Evolutionary conservation across 2,329 filamentous ascomycete species (phyloP), one percentile per base, ranked within the genome.

Genomic region (Aspergillus thermomutatus): DNA sequence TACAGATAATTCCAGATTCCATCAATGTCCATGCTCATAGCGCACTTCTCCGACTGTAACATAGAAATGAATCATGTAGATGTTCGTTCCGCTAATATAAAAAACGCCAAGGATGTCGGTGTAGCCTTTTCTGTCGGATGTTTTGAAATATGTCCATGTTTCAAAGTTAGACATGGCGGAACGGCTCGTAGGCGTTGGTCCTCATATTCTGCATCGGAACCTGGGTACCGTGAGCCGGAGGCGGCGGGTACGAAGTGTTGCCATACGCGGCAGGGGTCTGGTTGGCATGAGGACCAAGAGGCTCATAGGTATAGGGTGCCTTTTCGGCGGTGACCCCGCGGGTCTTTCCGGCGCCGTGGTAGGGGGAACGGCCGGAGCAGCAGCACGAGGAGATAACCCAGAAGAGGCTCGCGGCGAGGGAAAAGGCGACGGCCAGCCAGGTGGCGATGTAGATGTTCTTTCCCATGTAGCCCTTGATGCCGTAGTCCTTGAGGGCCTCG

Each of bases 331-430:
- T 75, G 55, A 83, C 61, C 49, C 77, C 76, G 9, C 75, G 66
- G n/a, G 69, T 67, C 52, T 68, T 67, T 34, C 63, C 59, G 47
- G 70, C 65, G 60, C 78, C 76, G 68, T 77, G 72, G 53, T 79
- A 79, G 27, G 78, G 76, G 54, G 77, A 80, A 65, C 82, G 80
- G 49, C 91, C 90, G 65, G 83, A 86, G 82, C 92, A 96, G 85
- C 92, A 97, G 87, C 93, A 97, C 68, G 89, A 84, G 74, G 87
- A 91, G 74, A 95, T 85, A 69, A 92, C 79, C 93, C 94, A 97
- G 87, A 97, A 97, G 71, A 96, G 77, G 62, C 84, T 85, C 7
- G 89, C 88, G 45, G 75, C 90, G 34, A 94, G 71, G 60, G 88
- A 87, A 71, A 95, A 92, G 27, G 84, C 89, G 41, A 88, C 87